Evolutionary conservation across 495 filamentous ascomycete genomes (phyloP).

Genomic region (Aspergillus diversus): DNA sequence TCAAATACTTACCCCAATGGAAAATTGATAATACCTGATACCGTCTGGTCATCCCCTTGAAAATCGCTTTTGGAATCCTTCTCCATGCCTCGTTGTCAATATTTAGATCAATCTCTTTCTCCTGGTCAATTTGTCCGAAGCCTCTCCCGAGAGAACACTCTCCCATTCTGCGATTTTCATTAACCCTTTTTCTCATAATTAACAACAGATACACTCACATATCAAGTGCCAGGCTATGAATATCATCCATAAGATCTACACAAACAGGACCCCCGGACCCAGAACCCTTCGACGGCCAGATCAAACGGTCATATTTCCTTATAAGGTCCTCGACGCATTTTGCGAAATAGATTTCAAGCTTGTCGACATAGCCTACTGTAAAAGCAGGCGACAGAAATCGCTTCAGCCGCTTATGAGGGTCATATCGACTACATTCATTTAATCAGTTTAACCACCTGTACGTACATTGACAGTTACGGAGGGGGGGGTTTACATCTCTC

Average conservation of each 20-base stretch:
- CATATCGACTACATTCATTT: not conserved
- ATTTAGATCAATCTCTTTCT: not conserved
- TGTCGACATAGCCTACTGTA: conserved; percentile 4
- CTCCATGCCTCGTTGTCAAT: not conserved
- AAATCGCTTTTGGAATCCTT: not conserved
- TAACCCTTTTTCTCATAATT: not conserved
- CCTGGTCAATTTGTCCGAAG: not conserved
- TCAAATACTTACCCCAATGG: not conserved
- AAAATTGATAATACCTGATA: not conserved
- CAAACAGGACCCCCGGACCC: not conserved
- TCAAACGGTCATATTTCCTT: not conserved
- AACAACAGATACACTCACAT: not conserved
- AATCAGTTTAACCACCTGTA: not conserved
- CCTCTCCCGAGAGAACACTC: not conserved
- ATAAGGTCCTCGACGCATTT: not conserved
- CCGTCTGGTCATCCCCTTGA: not conserved
- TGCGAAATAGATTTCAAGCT: not conserved
- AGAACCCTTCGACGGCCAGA: not conserved
- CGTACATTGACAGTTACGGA: too few relatives aligned
- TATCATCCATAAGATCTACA: not conserved
- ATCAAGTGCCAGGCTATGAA: not conserved
- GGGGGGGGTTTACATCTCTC: too few relatives aligned
- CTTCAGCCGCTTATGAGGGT: conserved; percentile 1
- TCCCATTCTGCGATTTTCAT: not conserved
- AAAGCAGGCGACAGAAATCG: not conserved